Conservation (phyloP, 2,329 filamentous ascomycete species). For the Fusarium sp. region DNA sequence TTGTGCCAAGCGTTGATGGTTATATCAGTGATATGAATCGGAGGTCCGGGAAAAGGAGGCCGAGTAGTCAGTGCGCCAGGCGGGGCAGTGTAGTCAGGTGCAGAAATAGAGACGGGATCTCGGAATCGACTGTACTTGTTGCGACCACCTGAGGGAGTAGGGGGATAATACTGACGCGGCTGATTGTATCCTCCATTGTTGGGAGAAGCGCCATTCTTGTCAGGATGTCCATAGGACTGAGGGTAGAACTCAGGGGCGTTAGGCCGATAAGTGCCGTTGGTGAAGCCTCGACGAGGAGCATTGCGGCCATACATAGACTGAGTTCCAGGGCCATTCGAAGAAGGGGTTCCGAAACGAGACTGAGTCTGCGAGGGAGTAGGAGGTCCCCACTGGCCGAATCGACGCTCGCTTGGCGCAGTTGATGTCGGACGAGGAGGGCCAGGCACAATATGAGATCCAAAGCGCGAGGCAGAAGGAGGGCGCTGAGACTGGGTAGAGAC, state of each 20-base stretch:
- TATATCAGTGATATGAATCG: constrained; percentile 54
- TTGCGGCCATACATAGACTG: constrained; percentile 35
- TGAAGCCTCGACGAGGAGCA: constrained; percentile 50
- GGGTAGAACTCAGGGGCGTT: constrained; percentile 53
- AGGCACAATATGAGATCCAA: constrained; percentile 49
- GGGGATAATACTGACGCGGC: constrained; percentile 46
- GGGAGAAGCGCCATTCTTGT: constrained; percentile 30
- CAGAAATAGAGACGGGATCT: constrained; percentile 37
- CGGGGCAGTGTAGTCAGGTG: constrained; percentile 34
- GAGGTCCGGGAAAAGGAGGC: constrained; percentile 41
- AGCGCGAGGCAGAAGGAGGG: constrained; percentile 48
- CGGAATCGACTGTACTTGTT: constrained; percentile 50
- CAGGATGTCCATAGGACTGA: constrained; percentile 40
- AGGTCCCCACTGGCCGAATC: constrained; percentile 42
- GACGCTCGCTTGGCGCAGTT: constrained; percentile 44
- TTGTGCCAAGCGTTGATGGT: constrained; percentile 53
- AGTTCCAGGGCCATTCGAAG: constrained; percentile 21
- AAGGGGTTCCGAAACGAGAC: constrained; percentile 33
- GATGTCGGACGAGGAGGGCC: constrained; percentile 49
- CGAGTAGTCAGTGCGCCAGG: constrained; percentile 38
- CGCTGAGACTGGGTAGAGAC: constrained; percentile 34
- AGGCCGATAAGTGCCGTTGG: constrained; percentile 49
- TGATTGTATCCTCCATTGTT: constrained; percentile 42
- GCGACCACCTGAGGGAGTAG: constrained; percentile 49
- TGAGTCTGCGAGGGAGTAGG: constrained; percentile 34